Percentiles rank a stretch among this genome's conserved stretches.
These are phyloP conservation scores for Madurella fahalii DNA, from an alignment of 2,329 filamentous ascomycete genomes.

Conservation along the genomic window DNA sequence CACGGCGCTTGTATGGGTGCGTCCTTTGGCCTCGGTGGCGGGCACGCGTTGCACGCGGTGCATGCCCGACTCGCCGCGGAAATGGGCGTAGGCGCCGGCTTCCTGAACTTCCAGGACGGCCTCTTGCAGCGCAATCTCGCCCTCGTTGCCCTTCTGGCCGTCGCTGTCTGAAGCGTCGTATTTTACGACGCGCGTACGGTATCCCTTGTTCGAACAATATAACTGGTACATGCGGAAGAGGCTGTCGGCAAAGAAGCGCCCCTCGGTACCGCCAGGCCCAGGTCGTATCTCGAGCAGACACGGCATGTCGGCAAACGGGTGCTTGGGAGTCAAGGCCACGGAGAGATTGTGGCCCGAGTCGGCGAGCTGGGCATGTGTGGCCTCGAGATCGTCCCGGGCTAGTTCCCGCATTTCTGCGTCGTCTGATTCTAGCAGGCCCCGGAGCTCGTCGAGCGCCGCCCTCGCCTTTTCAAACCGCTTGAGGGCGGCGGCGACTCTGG, in stretches of 20 bases:
- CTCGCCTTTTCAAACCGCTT: constrained; percentile 55
- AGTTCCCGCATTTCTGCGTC: constrained; percentile 71
- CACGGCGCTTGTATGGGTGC: constrained; percentile 89
- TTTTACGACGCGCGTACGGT: constrained; percentile 68
- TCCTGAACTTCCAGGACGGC: constrained; percentile 80
- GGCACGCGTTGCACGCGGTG: constrained; percentile 94
- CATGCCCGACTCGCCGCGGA: constrained; percentile 87
- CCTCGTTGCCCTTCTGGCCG: constrained; percentile 49
- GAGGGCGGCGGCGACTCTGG: constrained; percentile 53
- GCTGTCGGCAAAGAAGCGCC: constrained; percentile 82
- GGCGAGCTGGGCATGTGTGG: constrained; percentile 59
- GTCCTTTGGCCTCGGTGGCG: constrained; percentile 82
- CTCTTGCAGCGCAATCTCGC: constrained; percentile 72
- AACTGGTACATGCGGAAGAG: constrained; percentile 85
- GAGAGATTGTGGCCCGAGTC: constrained; percentile 65
- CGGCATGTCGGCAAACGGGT: constrained; percentile 85
- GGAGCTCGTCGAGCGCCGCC: constrained; percentile 51
- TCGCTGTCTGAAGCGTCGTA: constrained; percentile 67
- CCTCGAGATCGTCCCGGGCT: constrained; percentile 74
- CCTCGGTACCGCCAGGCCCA: constrained; percentile 87
- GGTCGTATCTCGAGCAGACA: constrained; percentile 90
- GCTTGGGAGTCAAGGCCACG: constrained; percentile 73
- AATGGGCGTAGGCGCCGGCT: constrained; percentile 71
- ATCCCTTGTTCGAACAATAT: constrained; percentile 67
- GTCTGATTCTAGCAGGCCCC: constrained; percentile 45